Percentiles rank a stretch among this genome's conserved stretches.
Conservation (phyloP, 1,284 basidiomycete genomes). For the Pisolithus thermaeus region DNA sequence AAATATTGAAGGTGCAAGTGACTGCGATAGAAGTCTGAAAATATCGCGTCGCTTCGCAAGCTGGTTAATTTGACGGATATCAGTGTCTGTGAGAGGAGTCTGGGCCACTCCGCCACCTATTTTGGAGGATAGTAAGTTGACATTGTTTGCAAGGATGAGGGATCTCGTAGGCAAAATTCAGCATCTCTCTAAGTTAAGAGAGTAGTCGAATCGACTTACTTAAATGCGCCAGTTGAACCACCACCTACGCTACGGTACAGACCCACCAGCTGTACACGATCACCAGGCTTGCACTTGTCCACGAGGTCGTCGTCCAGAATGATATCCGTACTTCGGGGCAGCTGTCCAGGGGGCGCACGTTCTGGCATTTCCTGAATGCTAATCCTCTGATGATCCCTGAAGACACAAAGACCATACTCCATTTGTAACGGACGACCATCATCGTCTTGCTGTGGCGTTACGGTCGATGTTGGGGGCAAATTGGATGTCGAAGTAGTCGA, state of each 20-base stretch:
- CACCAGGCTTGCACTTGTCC: conserved; percentile 96
- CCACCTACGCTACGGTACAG: conserved; percentile 93
- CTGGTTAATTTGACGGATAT: conserved; percentile 97
- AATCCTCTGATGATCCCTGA: conserved; percentile 95
- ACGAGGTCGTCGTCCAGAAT: conserved; percentile 97
- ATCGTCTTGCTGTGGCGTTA: conserved; percentile 89
- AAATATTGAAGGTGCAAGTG: conserved; percentile 95
- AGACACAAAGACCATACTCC: conserved; percentile 91
- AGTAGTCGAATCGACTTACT: conserved; percentile 48
- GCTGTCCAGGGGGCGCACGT: conserved; percentile 92
- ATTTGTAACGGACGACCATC: conserved; percentile 84
- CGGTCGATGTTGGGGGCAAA: conserved; percentile 84
- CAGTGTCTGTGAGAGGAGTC: conserved; percentile 86
- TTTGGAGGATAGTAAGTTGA: conserved; percentile 95
- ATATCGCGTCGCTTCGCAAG: conserved; percentile 83
- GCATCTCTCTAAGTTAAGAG: background rate
- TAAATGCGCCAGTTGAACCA: conserved; percentile 84
- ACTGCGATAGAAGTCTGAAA: conserved; percentile 87
- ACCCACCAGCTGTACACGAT: conserved; percentile 95
- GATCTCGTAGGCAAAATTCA: conserved; percentile 51
- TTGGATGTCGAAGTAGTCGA: conserved; percentile 82
- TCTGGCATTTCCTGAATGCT: conserved; percentile 99
- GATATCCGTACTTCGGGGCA: conserved; percentile 93
- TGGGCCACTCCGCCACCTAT: conserved; percentile 95
- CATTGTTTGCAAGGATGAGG: conserved; percentile 91